A percentile compares a stretch with the other conserved stretches of the same genome.
Conservation (phyloP, 2,329 filamentous ascomycete genomes). For the Stemphylium vesicarium region DNA sequence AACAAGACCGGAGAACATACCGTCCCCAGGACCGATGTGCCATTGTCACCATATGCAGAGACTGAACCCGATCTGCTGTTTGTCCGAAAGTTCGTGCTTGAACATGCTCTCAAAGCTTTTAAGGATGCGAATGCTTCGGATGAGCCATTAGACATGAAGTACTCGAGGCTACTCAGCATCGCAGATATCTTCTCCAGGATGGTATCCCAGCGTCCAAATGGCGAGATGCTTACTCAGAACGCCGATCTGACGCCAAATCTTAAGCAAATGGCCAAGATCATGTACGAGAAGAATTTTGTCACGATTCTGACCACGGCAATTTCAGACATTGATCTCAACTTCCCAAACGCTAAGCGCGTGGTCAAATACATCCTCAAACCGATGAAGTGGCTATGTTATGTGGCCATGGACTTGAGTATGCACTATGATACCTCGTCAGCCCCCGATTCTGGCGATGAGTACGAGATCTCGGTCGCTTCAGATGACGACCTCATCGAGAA, state of each 20-base stretch:
- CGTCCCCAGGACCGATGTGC: conserved; percentile 55
- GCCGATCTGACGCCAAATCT: conserved; percentile 63
- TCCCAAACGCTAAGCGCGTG: conserved; percentile 88
- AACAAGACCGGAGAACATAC: conserved; percentile 83
- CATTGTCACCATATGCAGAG: conserved; percentile 60
- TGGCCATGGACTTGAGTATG: conserved; percentile 84
- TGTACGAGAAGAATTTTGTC: conserved; percentile 98
- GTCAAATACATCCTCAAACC: conserved; percentile 96
- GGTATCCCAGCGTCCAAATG: conserved; percentile 66
- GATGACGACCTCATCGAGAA: conserved; percentile 84
- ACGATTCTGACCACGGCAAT: conserved; percentile 88
- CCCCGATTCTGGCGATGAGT: conserved; percentile 73
- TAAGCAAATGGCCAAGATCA: conserved; percentile 85
- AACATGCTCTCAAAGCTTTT: conserved; percentile 90
- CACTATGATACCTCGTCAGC: conserved; percentile 74
- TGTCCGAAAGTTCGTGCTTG: conserved; percentile 91
- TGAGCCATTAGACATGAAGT: conserved; percentile 83
- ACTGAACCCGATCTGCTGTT: conserved; percentile 86
- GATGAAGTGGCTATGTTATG: conserved; percentile 83
- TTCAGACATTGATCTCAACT: conserved; percentile 93
- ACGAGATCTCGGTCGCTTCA: conserved; percentile 91
- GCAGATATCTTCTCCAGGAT: conserved; percentile 93
- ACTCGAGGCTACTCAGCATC: conserved; percentile 83
- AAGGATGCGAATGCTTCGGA: conserved; percentile 81
- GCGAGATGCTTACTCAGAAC: conserved; percentile 47